phyloP scores from a whole-genome alignment of 225 moss, liverwort and hornwort genomes.

The Straminergon stramineum region DNA sequence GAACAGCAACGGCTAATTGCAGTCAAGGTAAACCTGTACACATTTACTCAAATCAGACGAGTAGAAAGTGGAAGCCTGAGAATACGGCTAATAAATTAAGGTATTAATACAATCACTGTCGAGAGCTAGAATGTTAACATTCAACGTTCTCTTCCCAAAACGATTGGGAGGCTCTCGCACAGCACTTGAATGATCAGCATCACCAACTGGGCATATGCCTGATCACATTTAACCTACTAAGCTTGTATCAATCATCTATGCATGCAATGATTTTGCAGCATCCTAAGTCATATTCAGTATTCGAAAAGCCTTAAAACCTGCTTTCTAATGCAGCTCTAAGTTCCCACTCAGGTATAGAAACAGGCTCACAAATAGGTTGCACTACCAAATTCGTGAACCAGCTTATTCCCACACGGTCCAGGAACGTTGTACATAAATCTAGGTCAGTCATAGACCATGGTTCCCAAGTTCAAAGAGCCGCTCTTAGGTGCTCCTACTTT shows the following conservation, averaged over 20 bases:
- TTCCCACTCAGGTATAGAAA: neutral
- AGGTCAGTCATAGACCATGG: neutral
- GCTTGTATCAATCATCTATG: constrained; percentile 11
- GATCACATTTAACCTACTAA: constrained; percentile 2
- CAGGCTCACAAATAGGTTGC: neutral
- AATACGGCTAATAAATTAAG: constrained; percentile 7
- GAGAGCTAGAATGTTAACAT: neutral
- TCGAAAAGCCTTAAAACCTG: neutral
- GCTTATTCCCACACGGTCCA: neutral
- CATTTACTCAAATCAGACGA: neutral
- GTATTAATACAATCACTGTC: constrained; percentile 14
- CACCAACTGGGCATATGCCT: neutral
- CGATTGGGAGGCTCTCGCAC: constrained; percentile 3
- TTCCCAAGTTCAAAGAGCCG: neutral
- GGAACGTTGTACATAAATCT: neutral
- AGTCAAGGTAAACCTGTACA: neutral
- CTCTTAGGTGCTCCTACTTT: neutral
- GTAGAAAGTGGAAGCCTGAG: constrained; percentile 3
- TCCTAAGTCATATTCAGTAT: neutral
- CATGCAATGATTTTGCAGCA: constrained; percentile 17
- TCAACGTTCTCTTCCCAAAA: neutral
- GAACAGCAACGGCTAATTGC: neutral
- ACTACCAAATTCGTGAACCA: neutral
- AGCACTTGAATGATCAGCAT: constrained; percentile 2
- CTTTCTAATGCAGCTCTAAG: neutral